Base-by-base conservation (phyloP, 2,329 filamentous ascomycete species). In the Atkinsonella hypoxylon region DNA sequence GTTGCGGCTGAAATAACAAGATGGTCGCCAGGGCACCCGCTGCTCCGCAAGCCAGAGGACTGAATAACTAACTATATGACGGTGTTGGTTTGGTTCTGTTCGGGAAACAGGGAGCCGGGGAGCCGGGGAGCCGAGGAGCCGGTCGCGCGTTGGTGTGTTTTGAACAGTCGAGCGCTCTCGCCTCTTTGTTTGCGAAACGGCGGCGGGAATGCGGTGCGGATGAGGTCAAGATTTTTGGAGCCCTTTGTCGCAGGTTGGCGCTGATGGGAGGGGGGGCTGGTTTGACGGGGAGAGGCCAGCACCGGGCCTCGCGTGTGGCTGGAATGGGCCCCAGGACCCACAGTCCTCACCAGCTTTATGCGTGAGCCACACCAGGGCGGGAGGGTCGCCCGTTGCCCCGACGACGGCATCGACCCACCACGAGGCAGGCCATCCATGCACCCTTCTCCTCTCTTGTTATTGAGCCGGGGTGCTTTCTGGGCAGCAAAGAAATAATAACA, bases 331-430 rank as follows among this genome's bases (percentile, higher is more conserved):
- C 32, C 2, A 13, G 32, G 32, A 3, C 13, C 32, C 32, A 34
- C 32, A 34, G 11, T 2, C n/a, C n/a, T n/a, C n/a, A n/a, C n/a
- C n/a, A 44, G 42, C 44, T 48, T 54, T 48, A 43, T 46, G 31
- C 49, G 45, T 38, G 22, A 40, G 48, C 48, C 48, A 50, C 48
- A 50, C 18, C 39, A 20, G 5, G 3, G 11, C 26, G 26, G 26
- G 26, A 7, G 26, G 4, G 45, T 20, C 43, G 47, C 43, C 39
- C 47, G 58, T 60, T 59, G 58, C 58, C 52, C 44, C 54, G 55
- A 53, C 49, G 51, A 60, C 53, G n/a, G 32, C n/a, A 4, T 40
- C 38, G 47, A 38, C 52, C 57, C 57, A 55, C 57, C 55, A 54
- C 51, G 55, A 54, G 50, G 50, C 51, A 47, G 42, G 22, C 40